Percentiles rank a stretch among this genome's conserved stretches.
Evolutionary conservation across 805 yeast genomes (phyloP).

Genomic region (Dipodascopsis tothii): DNA sequence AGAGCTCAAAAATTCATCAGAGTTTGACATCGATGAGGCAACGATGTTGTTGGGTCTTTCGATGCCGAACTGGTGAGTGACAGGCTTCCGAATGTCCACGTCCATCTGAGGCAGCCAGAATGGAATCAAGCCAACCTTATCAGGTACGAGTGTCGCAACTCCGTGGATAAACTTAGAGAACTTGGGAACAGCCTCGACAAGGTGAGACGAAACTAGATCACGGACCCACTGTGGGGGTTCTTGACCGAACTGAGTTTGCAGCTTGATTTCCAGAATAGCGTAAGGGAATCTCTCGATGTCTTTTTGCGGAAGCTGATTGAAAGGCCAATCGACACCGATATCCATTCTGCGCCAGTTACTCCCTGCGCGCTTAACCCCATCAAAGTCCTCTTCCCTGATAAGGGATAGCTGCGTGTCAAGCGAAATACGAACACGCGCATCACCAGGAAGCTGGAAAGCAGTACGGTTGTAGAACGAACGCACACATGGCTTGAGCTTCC

Average conservation of each 20-base stretch:
- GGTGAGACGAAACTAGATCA: conserved; percentile 80
- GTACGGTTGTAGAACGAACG: conserved; percentile 96
- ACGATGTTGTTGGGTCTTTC: conserved; percentile 37
- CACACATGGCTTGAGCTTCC: conserved; percentile 84
- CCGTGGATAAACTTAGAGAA: conserved; percentile 97
- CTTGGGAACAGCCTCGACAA: conserved; percentile 97
- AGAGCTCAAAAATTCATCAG: conserved; percentile 27
- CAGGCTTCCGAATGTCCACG: conserved; percentile 87
- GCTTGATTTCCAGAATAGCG: conserved; percentile 93
- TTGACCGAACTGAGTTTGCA: conserved; percentile 96
- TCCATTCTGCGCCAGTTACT: conserved; percentile 98
- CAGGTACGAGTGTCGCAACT: conserved; percentile 82
- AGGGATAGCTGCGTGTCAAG: conserved; percentile 93
- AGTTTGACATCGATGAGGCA: conserved; percentile 23
- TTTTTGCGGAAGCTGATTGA: conserved; percentile 68
- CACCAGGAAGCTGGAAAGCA: conserved; percentile 98
- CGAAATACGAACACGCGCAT: conserved; percentile 97
- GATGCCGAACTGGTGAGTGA: conserved; percentile 55
- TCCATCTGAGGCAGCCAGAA: conserved; percentile 98
- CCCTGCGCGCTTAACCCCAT: conserved; percentile 81
- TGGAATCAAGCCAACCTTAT: conserved; percentile 75
- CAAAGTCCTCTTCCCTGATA: conserved; percentile 96
- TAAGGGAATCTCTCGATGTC: conserved; percentile 94
- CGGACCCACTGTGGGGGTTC: conserved; percentile 98
- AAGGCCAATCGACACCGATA: conserved; percentile 96